A percentile compares a stretch with the other conserved stretches of the same genome.
phyloP scores from a whole-genome alignment of 257 asterid species.

The Oldenlandia corymbosa region DNA sequence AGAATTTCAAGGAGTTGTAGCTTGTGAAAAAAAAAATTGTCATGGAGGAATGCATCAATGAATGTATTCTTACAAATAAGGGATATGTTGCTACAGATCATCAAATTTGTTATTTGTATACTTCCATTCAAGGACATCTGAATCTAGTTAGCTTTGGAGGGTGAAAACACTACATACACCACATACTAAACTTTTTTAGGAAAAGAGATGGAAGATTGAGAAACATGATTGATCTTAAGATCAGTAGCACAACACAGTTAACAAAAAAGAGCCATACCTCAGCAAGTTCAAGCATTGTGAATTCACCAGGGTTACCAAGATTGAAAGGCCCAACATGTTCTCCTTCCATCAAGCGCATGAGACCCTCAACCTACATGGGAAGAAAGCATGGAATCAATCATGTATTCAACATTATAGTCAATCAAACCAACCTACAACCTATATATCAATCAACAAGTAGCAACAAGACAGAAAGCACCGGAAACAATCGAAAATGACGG shows the following conservation, averaged over 20 bases:
- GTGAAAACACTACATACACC: not conserved
- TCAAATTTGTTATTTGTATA: too few species aligned
- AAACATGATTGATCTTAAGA: not conserved
- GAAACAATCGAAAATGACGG: not conserved
- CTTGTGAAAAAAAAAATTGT: too few species aligned
- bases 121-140: not conserved
- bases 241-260: not conserved
- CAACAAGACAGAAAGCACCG: not conserved
- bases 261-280: conserved; percentile 38
- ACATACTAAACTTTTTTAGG: not conserved
- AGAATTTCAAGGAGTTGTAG: not conserved
- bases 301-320: conserved; percentile 96
- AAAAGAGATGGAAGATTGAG: not conserved
- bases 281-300: conserved; percentile 97
- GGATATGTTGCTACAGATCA: not conserved
- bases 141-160: not conserved
- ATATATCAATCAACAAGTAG: not conserved
- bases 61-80: too few species aligned
- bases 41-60: not conserved
- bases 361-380: conserved; percentile 70
- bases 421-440: not conserved
- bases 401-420: not conserved
- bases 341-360: conserved; percentile 96
- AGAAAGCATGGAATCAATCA: not conserved
- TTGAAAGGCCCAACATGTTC: conserved; percentile 98